phyloP scores from a whole-genome alignment of 2,329 filamentous ascomycete genomes.

The Chlorencoelia australis region DNA sequence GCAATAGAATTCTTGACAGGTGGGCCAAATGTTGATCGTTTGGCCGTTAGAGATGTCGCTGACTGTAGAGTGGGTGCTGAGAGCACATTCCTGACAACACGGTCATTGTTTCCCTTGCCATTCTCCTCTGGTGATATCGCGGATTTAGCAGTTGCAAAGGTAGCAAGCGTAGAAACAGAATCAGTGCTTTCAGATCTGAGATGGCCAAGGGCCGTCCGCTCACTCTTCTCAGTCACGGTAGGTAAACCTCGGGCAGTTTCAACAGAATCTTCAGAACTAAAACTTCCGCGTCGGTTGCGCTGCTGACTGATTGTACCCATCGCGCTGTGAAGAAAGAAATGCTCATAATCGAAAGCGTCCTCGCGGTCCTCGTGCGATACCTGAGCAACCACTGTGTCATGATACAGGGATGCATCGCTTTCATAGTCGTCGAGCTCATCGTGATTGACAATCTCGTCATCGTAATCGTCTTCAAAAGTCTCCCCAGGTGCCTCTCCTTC shows the following conservation, averaged over 20 bases:
- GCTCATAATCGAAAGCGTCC: conserved; percentile 93
- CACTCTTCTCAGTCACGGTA: conserved; percentile 12
- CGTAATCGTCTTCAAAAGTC: conserved; percentile 30
- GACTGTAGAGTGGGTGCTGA: conserved; percentile 3
- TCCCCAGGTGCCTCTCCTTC: conserved; percentile 12
- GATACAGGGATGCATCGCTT: conserved; percentile 52
- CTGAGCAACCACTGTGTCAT: conserved; percentile 47
- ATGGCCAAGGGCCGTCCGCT: conserved; percentile 25
- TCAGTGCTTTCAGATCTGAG: conserved; percentile 45
- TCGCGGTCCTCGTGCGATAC: conserved; percentile 84
- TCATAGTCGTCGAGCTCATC: conserved; percentile 37
- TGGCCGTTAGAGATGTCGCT: conserved; percentile 14
- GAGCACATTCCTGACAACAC: not conserved
- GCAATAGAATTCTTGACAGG: conserved; percentile 6
- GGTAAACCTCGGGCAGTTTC: conserved; percentile 48
- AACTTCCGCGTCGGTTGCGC: conserved; percentile 40
- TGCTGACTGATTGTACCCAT: conserved; percentile 64
- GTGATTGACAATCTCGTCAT: conserved; percentile 24
- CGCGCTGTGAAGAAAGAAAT: conserved; percentile 89
- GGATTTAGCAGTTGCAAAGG: conserved; percentile 55
- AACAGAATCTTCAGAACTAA: conserved; percentile 48
- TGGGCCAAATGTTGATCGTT: conserved; percentile 23
- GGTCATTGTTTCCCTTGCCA: conserved; percentile 29
- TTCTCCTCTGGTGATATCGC: conserved; percentile 29
- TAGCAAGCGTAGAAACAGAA: conserved; percentile 49